Evolutionary conservation across 192 early-diverging fungal species (phyloP), one percentile per base, ranked within the genome.

Genomic region (Backusella macrospora): DNA sequence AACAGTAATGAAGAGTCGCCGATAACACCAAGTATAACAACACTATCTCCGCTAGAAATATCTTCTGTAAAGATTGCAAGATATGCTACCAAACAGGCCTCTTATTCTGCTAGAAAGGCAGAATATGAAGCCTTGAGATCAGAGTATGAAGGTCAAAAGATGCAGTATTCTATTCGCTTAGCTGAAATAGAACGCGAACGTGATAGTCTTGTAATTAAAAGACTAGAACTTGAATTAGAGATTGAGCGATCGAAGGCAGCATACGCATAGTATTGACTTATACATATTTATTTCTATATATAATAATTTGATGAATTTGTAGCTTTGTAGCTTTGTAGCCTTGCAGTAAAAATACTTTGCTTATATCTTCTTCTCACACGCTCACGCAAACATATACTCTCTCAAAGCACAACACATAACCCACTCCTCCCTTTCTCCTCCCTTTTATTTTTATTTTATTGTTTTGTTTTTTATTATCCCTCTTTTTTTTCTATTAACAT

Each of bases 151-250:
- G 63, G 34, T n/a, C 38, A 34, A n/a, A 65, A 65, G 29, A 65
- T 65, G 63, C 34, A 65, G 38, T 39, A 65, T 65, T 34, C 63
- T 0, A 65, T 65, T 39, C 26, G 37, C 26, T 26, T 65, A 10
- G 63, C 63, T 65, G 63, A 65, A 65, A 65, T 65, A 38, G 63
- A 65, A 16, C 26, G 63, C 26, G 63, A 65, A 15, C 63, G 63
- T n/a, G 63, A 65, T 65, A n/a, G 6, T n/a, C 63, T 65, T n/a
- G 26, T 26, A 12, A 65, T 65, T 14, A 65, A 65, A 34, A 65
- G n/a, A 65, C 15, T 65, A 14, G 29, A 65, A 26, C 38, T 65
- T 34, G 63, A 65, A 65, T 65, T 65, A 15, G 63, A 65, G n/a
- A 9, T 65, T 15, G 14, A 14, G 15, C 15, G 15, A 16, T 6